Conservation (phyloP, 768 basidiomycete species). For the Lentinula aciculospora region DNA sequence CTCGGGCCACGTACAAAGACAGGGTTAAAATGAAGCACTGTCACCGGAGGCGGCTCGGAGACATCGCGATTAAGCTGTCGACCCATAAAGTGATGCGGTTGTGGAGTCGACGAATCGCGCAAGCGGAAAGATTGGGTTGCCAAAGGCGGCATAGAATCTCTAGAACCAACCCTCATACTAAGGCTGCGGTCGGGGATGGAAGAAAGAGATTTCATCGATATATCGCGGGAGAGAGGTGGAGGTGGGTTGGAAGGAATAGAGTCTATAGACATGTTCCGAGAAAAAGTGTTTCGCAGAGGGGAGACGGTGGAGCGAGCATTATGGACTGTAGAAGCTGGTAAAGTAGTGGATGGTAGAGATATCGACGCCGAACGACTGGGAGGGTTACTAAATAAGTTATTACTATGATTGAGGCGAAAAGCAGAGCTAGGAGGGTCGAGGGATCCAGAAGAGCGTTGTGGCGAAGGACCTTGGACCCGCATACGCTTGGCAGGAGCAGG, state of each 20-base stretch:
- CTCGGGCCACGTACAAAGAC: slow-evolving; percentile 62
- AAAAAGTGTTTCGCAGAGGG: slow-evolving; percentile 33
- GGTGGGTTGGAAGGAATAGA: slow-evolving; percentile 34
- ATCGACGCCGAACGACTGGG: slow-evolving; percentile 22
- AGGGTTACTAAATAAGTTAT: slow-evolving; percentile 13
- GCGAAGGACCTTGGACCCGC: slow-evolving; percentile 38
- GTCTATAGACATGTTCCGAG: slow-evolving; percentile 73
- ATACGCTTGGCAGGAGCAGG: slow-evolving; percentile 44
- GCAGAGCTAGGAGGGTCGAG: slow-evolving; percentile 50
- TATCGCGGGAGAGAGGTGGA: slow-evolving; percentile 33
- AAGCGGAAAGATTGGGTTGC: slow-evolving; percentile 49
- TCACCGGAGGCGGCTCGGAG: slow-evolving; percentile 69
- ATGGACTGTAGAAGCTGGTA: slow-evolving; percentile 25
- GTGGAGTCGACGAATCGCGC: slow-evolving; percentile 68
- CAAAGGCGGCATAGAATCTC: slow-evolving; percentile 41
- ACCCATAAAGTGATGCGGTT: slow-evolving; percentile 58
- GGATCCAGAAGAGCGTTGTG: slow-evolving; percentile 27
- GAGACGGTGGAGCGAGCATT: slow-evolving; percentile 36
- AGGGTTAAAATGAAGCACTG: slow-evolving; percentile 57
- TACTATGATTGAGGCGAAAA: slow-evolving; percentile 24
- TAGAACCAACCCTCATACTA: slow-evolving; percentile 14
- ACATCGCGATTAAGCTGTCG: slow-evolving; percentile 58
- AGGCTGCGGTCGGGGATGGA: slow-evolving; percentile 9
- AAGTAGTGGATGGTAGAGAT: slow-evolving; percentile 15
- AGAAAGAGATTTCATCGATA: slow-evolving; percentile 26